Evolutionary conservation across 177 flowering plant species (phyloP).

Genomic region (Vitis hybrid): DNA sequence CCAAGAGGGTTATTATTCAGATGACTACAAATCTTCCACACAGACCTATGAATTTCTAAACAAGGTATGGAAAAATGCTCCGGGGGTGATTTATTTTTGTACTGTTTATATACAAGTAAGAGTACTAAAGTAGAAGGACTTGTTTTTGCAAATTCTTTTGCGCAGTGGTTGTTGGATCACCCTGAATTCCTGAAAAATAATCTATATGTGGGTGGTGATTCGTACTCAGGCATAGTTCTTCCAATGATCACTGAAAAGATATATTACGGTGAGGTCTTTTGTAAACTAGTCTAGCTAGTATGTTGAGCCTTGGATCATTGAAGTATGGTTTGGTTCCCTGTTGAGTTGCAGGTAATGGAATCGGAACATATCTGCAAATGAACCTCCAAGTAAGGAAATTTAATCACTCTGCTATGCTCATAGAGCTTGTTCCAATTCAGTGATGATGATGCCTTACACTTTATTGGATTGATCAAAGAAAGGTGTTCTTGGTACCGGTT

Average conservation of each 20-base stretch:
- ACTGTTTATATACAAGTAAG: too few relatives aligned
- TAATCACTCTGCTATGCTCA: too few relatives aligned
- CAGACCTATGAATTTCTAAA: too few relatives aligned
- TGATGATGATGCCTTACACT: too few relatives aligned
- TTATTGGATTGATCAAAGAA: too few relatives aligned
- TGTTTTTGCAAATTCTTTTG: neutral
- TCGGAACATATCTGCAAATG: neutral
- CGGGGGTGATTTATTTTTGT: too few relatives aligned
- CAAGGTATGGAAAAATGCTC: too few relatives aligned
- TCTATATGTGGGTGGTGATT: constrained; percentile 36
- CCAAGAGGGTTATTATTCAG: too few relatives aligned
- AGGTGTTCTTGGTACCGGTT: too few relatives aligned
- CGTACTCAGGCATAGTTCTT: constrained; percentile 29
- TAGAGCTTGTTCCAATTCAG: neutral
- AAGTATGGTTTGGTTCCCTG: neutral
- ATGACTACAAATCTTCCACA: too few relatives aligned
- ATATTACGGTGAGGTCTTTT: constrained; percentile 10
- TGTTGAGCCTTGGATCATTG: neutral
- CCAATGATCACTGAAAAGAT: constrained; percentile 27
- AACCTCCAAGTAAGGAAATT: constrained; percentile 5
- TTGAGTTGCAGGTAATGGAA: neutral
- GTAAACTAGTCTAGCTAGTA: too few relatives aligned
- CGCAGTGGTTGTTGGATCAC: constrained; percentile 37
- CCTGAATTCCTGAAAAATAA: constrained; percentile 27
- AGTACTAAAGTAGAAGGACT: too few relatives aligned